A percentile compares a stretch with the other conserved stretches of the same genome.
Evolutionary conservation across 192 early-diverging fungal species (phyloP).

Genomic region (Coemansia sp.): DNA sequence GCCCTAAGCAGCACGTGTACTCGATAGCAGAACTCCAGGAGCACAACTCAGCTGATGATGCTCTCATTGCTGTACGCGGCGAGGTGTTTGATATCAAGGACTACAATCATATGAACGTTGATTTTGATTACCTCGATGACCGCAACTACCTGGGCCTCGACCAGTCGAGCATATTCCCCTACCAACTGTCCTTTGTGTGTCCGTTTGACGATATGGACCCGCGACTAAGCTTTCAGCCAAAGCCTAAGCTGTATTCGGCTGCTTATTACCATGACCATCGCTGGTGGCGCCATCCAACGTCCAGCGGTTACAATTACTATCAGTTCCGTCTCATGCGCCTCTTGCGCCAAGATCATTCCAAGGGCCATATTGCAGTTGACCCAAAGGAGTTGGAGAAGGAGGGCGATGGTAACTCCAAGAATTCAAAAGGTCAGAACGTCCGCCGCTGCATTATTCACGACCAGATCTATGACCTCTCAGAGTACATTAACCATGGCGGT

Average conservation of each 20-base stretch:
- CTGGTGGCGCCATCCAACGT: slow-evolving; percentile 58
- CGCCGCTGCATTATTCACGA: slow-evolving; percentile 67
- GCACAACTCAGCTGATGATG: slow-evolving; percentile 58
- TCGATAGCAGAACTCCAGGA: slow-evolving; percentile 62
- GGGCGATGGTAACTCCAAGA: slow-evolving; percentile 48
- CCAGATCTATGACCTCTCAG: slow-evolving; percentile 71
- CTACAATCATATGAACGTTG: slow-evolving; percentile 56
- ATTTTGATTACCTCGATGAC: slow-evolving; percentile 49
- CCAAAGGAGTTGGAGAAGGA: slow-evolving; percentile 59
- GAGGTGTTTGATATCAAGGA: slow-evolving; percentile 78
- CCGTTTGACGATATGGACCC: slow-evolving; percentile 57
- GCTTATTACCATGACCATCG: slow-evolving; percentile 72
- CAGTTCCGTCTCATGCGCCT: slow-evolving; percentile 61
- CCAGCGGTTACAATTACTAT: slow-evolving; percentile 66
- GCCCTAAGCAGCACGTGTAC: slow-evolving; percentile 73
- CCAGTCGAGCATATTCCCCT: slow-evolving; percentile 66
- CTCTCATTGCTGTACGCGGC: slow-evolving; percentile 71
- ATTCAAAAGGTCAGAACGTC: slow-evolving; percentile 37
- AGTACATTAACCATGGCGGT: slow-evolving; percentile 58
- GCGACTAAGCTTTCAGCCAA: slow-evolving; percentile 55
- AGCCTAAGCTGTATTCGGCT: slow-evolving; percentile 58
- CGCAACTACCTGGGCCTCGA: slow-evolving; percentile 67
- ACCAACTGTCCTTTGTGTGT: slow-evolving; percentile 62
- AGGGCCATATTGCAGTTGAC: slow-evolving; percentile 66
- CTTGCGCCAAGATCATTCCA: slow-evolving; percentile 61